Conservation (phyloP, 257 asterid species). For the Ilex asprella region DNA sequence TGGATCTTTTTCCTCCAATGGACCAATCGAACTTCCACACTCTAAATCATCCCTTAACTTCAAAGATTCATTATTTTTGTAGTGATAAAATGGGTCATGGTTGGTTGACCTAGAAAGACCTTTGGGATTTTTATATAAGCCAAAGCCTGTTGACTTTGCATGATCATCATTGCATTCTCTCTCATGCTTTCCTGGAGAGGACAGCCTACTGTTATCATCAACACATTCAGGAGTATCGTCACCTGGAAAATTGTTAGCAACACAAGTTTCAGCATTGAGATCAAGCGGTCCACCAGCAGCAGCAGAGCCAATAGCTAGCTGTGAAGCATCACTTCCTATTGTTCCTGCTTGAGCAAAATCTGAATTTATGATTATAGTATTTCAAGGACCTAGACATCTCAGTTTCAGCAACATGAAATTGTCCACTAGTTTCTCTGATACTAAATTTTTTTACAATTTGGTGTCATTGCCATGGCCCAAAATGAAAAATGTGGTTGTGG, state of each 20-base stretch:
- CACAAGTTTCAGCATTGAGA: conserved; percentile 43
- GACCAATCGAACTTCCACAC: conserved; percentile 72
- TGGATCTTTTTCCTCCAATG: conserved; percentile 52
- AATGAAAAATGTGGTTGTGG: neutral
- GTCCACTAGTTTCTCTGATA: neutral
- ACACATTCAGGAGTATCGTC: conserved; percentile 19
- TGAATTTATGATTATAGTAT: neutral
- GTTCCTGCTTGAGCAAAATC: conserved; percentile 42
- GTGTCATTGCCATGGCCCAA: neutral
- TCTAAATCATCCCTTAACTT: conserved; percentile 55
- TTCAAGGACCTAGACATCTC: neutral
- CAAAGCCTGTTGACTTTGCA: conserved; percentile 32
- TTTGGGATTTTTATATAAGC: conserved; percentile 58
- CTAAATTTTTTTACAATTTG: neutral
- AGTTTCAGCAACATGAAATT: neutral
- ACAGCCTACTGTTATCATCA: conserved; percentile 21
- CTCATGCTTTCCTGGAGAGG: conserved; percentile 19
- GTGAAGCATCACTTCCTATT: conserved; percentile 16
- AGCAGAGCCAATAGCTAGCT: conserved; percentile 15
- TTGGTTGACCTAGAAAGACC: conserved; percentile 51
- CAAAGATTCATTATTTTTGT: conserved; percentile 24
- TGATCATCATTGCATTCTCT: conserved; percentile 11
- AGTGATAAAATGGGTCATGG: conserved; percentile 29
- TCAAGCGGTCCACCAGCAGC: conserved; percentile 36
- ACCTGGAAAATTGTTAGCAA: conserved; percentile 15